phyloP scores from a whole-genome alignment of 1,284 basidiomycete species.

The Anthracocystis walkeri region DNA sequence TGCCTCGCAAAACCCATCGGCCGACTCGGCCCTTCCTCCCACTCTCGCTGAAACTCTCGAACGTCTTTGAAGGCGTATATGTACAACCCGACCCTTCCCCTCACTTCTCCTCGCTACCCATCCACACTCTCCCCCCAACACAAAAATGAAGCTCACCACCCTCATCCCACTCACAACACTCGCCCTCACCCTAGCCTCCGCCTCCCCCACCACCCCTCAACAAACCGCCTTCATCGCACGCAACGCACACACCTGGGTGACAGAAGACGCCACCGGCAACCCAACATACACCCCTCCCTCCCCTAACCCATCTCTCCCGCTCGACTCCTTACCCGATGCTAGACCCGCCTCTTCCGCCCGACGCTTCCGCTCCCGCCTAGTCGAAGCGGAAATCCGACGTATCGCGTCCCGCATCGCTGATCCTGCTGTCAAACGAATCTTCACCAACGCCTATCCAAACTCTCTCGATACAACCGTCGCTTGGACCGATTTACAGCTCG shows the following conservation, averaged over 20 bases:
- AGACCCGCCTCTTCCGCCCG: slow-evolving; percentile 23
- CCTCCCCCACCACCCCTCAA: slow-evolving; percentile 7
- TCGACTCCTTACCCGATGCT: slow-evolving; percentile 43
- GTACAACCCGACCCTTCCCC: background rate
- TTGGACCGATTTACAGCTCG: slow-evolving; percentile 51
- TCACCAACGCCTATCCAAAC: slow-evolving; percentile 51
- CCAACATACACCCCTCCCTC: slow-evolving; percentile 28
- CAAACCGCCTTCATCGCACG: slow-evolving; percentile 13
- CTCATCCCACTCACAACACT: slow-evolving; percentile 27
- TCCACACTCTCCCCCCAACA: background rate
- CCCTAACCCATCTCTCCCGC: slow-evolving; percentile 35
- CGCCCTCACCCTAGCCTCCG: slow-evolving; percentile 14
- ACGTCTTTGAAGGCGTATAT: background rate
- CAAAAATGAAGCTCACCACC: slow-evolving; percentile 28
- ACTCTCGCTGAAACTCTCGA: background rate
- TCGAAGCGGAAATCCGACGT: slow-evolving; percentile 51
- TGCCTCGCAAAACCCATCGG: slow-evolving; percentile 4
- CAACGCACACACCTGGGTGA: slow-evolving; percentile 20
- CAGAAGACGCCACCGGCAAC: slow-evolving; percentile 50
- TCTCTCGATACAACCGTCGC: slow-evolving; percentile 55
- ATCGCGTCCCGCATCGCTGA: slow-evolving; percentile 40
- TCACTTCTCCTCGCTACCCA: background rate
- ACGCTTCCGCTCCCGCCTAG: slow-evolving; percentile 39
- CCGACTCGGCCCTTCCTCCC: slow-evolving; percentile 15
- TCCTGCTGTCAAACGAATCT: slow-evolving; percentile 47